These are phyloP conservation scores for Sporopachydermia lactativora DNA, from an alignment of 805 yeast species.

Conservation along the genomic window DNA sequence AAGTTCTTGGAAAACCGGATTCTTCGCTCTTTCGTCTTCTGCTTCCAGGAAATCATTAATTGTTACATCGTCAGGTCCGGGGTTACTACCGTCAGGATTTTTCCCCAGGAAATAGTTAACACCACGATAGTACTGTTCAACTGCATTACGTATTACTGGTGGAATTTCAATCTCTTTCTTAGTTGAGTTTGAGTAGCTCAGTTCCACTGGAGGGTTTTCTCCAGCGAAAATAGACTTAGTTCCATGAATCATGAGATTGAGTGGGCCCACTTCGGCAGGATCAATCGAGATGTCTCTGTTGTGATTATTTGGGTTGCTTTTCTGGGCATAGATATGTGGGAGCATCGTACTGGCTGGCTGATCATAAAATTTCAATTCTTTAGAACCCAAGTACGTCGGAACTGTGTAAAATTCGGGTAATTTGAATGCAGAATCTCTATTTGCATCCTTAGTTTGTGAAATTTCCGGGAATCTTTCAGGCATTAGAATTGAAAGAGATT, in stretches of 20 bases:
- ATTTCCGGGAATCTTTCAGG: not conserved
- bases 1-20: not conserved
- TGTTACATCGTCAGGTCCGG: not conserved
- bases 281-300: not conserved
- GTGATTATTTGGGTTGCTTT: too few species aligned
- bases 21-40: not conserved
- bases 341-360: conserved; percentile 11
- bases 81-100: not conserved
- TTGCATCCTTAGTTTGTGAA: not conserved
- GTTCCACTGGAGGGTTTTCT: not conserved
- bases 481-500: not conserved
- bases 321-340: conserved; percentile 2
- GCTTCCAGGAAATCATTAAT: not conserved
- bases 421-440: conserved; percentile 4
- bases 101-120: not conserved
- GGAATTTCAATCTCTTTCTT: not conserved
- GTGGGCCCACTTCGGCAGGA: not conserved
- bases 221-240: not conserved
- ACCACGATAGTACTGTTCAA: not conserved
- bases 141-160: not conserved
- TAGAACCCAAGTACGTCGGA: conserved; percentile 8
- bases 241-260: conserved; percentile 1
- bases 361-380: conserved; percentile 6
- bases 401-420: conserved; percentile 4
- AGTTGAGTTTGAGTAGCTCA: not conserved